Evolutionary conservation across 2,329 filamentous ascomycete genomes (phyloP).

Genomic region (Fusarium sterilihyphosum): DNA sequence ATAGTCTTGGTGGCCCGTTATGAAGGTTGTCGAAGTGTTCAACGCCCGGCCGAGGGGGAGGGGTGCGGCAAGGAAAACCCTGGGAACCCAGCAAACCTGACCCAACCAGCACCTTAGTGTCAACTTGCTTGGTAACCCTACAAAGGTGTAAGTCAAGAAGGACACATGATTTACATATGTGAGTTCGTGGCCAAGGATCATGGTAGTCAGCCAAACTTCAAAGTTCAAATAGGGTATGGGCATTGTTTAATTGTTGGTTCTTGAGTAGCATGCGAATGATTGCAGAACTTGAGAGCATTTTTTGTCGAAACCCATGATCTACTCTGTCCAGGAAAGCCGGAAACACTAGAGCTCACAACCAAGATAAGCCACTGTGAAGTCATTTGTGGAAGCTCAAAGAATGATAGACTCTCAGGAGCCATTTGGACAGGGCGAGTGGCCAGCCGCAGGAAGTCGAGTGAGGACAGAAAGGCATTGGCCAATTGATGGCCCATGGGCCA

Average conservation of each 20-base stretch:
- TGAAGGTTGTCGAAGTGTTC: constrained; percentile 31
- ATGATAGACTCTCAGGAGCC: constrained; percentile 9
- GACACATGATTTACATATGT: constrained; percentile 37
- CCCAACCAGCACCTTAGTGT: constrained; percentile 36
- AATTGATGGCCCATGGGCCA: constrained; percentile 27
- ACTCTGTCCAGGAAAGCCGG: background rate
- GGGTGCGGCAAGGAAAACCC: constrained; percentile 32
- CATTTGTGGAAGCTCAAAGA: constrained; percentile 15
- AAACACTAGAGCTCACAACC: constrained; percentile 6
- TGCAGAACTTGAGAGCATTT: background rate
- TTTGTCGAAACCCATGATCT: background rate
- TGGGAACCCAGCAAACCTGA: constrained; percentile 28
- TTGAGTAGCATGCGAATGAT: constrained; percentile 1
- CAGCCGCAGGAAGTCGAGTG: constrained; percentile 15
- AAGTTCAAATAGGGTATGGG: constrained; percentile 2
- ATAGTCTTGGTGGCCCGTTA: constrained; percentile 33
- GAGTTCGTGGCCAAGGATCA: constrained; percentile 28
- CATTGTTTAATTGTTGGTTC: constrained; percentile 9
- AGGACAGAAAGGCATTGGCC: constrained; percentile 35
- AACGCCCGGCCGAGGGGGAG: constrained; percentile 26
- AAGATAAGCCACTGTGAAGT: constrained; percentile 7
- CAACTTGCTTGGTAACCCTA: constrained; percentile 40
- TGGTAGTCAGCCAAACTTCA: constrained; percentile 6
- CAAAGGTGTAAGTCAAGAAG: constrained; percentile 34
- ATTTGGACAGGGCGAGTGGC: constrained; percentile 5